Percentiles rank a stretch among this genome's conserved stretches.
Evolutionary conservation across 805 yeast genomes (phyloP).

Genomic region (Candida xiaguanensis): DNA sequence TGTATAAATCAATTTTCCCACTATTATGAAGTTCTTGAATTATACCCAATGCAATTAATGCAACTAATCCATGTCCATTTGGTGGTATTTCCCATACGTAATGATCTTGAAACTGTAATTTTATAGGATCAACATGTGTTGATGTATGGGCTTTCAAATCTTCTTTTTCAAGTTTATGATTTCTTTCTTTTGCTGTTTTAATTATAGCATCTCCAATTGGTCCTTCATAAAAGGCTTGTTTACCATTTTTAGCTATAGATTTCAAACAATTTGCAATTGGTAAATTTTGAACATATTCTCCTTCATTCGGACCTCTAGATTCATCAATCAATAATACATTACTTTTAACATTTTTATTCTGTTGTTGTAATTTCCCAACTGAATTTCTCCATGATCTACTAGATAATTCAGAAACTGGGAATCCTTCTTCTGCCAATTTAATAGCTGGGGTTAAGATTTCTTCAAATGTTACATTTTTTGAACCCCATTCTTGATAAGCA

Average conservation of each 20-base stretch:
- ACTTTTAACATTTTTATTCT: constrained; percentile 30
- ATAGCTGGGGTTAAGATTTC: constrained; percentile 65
- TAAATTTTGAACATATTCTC: constrained; percentile 53
- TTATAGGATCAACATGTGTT: constrained; percentile 63
- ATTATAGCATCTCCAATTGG: constrained; percentile 65
- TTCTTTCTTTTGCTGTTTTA: constrained; percentile 44
- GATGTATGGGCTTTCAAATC: constrained; percentile 60
- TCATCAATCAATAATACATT: constrained; percentile 35
- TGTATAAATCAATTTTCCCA: constrained; percentile 38
- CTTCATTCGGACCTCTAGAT: constrained; percentile 45
- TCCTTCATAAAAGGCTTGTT: constrained; percentile 67
- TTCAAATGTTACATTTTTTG: constrained; percentile 56
- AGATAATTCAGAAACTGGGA: constrained; percentile 59
- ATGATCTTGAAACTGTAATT: constrained; percentile 45
- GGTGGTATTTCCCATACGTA: constrained; percentile 82
- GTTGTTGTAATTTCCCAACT: constrained; percentile 34
- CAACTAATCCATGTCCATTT: constrained; percentile 78
- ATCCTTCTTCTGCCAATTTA: constrained; percentile 66
- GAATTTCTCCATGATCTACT: constrained; percentile 45
- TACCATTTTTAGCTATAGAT: constrained; percentile 53
- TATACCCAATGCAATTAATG: constrained; percentile 65
- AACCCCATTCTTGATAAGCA: constrained; percentile 66
- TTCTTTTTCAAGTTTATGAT: constrained; percentile 52
- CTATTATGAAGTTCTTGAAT: constrained; percentile 50
- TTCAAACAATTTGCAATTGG: constrained; percentile 52